Percentiles rank a stretch among this genome's conserved stretches.
These are phyloP conservation scores for Phytophthora foliorum DNA, from an alignment of 352 stramenopile genomes.

Conservation along the genomic window DNA sequence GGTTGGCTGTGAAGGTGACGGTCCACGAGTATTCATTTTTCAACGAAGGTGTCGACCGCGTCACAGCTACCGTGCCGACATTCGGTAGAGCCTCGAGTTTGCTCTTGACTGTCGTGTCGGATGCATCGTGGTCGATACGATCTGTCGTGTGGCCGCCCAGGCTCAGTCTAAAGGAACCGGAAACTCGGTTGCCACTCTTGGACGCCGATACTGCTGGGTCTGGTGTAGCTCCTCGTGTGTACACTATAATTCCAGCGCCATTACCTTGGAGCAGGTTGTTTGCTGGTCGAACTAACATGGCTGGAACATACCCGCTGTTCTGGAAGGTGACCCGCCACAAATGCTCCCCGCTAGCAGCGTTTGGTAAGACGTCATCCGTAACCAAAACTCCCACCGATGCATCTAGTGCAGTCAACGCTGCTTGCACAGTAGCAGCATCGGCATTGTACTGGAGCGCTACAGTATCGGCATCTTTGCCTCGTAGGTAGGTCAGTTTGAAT, in stretches of 20 bases:
- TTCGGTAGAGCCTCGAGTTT: conserved; percentile 94
- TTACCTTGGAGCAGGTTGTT: conserved; percentile 91
- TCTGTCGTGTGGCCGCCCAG: conserved; percentile 91
- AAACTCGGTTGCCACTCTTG: conserved; percentile 89
- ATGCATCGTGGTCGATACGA: conserved; percentile 93
- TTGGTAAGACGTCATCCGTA: conserved; percentile 62
- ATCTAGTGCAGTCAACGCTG: conserved; percentile 84
- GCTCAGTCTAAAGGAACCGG: conserved; percentile 89
- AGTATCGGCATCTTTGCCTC: conserved; percentile 83
- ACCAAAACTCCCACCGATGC: conserved; percentile 81
- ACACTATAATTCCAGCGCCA: conserved; percentile 84
- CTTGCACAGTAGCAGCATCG: conserved; percentile 59
- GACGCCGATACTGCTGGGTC: conserved; percentile 52
- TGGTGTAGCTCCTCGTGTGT: conserved; percentile 65
- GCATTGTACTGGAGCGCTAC: conserved; percentile 69
- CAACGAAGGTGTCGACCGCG: conserved; percentile 81
- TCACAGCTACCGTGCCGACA: conserved; percentile 91
- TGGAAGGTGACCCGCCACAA: conserved; percentile 94
- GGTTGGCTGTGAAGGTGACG: conserved; percentile 95
- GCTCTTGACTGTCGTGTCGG: conserved; percentile 92
- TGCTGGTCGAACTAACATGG: conserved; percentile 74
- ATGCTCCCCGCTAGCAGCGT: conserved; percentile 46
- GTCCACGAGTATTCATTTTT: conserved; percentile 94
- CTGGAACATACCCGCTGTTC: conserved; percentile 92
- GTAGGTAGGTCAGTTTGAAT: conserved; percentile 91